phyloP scores from a whole-genome alignment of 78 protist genomes.

The Guillardia theta region DNA sequence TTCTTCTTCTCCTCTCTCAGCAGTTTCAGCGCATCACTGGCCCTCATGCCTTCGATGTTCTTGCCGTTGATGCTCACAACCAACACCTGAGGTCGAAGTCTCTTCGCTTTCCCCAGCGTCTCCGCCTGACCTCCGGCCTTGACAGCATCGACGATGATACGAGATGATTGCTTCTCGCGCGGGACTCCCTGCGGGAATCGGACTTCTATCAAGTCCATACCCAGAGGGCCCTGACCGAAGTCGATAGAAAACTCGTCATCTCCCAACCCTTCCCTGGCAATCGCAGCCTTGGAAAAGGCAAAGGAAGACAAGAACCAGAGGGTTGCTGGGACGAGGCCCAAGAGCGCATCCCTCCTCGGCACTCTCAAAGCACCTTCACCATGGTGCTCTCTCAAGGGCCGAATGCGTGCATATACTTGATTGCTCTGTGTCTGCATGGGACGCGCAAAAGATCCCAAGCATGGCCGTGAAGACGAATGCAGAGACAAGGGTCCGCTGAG shows the following conservation, averaged over 20 bases:
- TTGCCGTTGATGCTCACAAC: neutral
- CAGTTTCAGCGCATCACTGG: neutral
- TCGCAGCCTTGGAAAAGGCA: too few species aligned
- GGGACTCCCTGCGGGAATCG: neutral
- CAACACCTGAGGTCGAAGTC: neutral
- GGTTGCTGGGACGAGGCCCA: too few species aligned
- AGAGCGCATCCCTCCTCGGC: too few species aligned
- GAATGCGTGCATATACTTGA: too few species aligned
- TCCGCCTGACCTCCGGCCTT: neutral
- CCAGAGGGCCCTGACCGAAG: neutral
- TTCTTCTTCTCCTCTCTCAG: neutral
- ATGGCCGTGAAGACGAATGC: too few species aligned
- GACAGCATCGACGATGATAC: neutral
- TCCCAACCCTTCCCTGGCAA: slow-evolving; percentile 2
- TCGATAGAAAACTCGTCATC: neutral
- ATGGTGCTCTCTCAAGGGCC: too few species aligned
- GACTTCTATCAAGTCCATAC: neutral
- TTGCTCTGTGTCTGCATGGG: too few species aligned
- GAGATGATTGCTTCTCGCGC: neutral
- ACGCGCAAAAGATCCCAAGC: too few species aligned
- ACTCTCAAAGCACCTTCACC: too few species aligned
- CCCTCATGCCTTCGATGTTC: neutral
- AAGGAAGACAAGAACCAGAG: too few species aligned
- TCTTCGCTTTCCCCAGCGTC: neutral
- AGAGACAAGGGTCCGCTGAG: too few species aligned